phyloP scores from a whole-genome alignment of 495 filamentous ascomycete genomes.

The Cetradonia linearis region DNA sequence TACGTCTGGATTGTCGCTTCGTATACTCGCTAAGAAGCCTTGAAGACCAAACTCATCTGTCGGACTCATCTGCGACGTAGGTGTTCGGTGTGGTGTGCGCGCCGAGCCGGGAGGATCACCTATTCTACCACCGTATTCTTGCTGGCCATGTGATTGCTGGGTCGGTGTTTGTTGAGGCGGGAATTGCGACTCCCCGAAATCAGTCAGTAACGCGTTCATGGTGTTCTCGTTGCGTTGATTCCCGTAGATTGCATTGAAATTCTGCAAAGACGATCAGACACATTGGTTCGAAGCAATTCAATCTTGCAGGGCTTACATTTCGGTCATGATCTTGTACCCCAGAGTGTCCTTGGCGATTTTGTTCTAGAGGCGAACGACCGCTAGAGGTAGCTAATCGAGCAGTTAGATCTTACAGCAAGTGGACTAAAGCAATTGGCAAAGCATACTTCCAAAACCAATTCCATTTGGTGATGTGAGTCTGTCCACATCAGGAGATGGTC shows the following conservation, averaged over 20 bases:
- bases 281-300: neutral
- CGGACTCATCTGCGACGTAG: slow-evolving; percentile 58
- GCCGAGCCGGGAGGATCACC: slow-evolving; percentile 31
- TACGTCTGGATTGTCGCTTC: slow-evolving; percentile 66
- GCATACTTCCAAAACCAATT: slow-evolving; percentile 18
- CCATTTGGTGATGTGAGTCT: slow-evolving; percentile 25
- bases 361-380: slow-evolving; percentile 26
- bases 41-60: slow-evolving; percentile 73
- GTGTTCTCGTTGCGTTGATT: slow-evolving; percentile 13
- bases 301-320: slow-evolving; percentile 22
- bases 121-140: slow-evolving; percentile 29
- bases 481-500: slow-evolving; percentile 24
- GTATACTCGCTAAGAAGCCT: slow-evolving; percentile 69
- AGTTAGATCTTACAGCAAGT: neutral
- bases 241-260: slow-evolving; percentile 5
- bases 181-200: slow-evolving; percentile 24
- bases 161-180: slow-evolving; percentile 30
- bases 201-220: slow-evolving; percentile 12
- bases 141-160: slow-evolving; percentile 14
- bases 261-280: neutral
- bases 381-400: slow-evolving; percentile 6
- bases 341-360: slow-evolving; percentile 21
- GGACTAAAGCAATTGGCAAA: neutral
- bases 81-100: slow-evolving; percentile 42
- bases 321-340: slow-evolving; percentile 27